Conservation (phyloP, 2,329 filamentous ascomycete genomes). For the Colletotrichum zoysiae region DNA sequence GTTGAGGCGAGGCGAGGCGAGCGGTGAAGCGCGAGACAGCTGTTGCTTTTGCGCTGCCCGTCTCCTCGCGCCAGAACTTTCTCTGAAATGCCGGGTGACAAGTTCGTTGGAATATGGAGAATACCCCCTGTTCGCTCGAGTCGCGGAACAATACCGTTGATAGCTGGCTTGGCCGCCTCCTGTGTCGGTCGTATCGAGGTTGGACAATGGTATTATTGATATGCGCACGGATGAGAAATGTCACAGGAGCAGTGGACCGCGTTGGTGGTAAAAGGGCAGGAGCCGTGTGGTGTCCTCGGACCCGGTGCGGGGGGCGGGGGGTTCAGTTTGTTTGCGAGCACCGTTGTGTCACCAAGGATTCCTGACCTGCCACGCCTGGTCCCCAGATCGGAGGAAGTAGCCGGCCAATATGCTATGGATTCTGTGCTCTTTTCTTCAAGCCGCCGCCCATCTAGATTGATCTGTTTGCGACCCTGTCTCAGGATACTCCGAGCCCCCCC, state of each 20-base stretch:
- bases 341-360: not conserved
- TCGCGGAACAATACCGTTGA: slow-evolving; percentile 6
- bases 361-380: not conserved
- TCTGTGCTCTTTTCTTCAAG: not conserved
- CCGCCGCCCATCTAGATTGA: not conserved
- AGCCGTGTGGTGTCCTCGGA: not conserved
- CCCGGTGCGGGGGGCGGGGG: not conserved
- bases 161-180: not conserved
- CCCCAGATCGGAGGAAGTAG: too few species aligned
- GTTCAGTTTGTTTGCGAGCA: not conserved
- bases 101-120: not conserved
- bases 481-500: not conserved
- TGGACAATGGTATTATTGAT: slow-evolving; percentile 3
- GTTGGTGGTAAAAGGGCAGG: too few species aligned
- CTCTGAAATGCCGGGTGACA: too few species aligned
- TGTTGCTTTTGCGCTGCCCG: not conserved
- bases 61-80: not conserved
- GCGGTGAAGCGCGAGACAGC: not conserved
- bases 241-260: too few species aligned
- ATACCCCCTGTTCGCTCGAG: not conserved
- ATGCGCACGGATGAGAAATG: slow-evolving; percentile 1
- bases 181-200: not conserved
- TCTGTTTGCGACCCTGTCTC: not conserved
- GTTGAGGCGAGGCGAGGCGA: not conserved
- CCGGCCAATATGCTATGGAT: not conserved